Percentiles rank a stretch among this genome's conserved stretches.
These are phyloP conservation scores for Akanthomyces uredinophilus DNA, from an alignment of 2,329 filamentous ascomycete genomes.

Conservation along the genomic window DNA sequence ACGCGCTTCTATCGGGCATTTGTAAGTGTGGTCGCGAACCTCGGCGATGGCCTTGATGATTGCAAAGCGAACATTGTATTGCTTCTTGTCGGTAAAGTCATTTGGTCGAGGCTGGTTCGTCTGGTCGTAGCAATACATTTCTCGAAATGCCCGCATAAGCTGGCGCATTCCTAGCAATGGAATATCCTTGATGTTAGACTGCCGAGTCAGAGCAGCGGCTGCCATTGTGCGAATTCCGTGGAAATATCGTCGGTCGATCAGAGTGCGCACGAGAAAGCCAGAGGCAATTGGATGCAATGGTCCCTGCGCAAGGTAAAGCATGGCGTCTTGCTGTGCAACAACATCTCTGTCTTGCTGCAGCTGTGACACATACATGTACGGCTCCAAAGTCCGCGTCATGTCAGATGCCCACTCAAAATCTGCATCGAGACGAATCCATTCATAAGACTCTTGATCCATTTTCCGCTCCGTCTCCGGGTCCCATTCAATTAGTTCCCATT, in stretches of 20 bases:
- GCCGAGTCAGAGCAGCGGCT: slow-evolving; percentile 69
- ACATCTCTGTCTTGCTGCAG: slow-evolving; percentile 96
- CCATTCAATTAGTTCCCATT: slow-evolving; percentile 88
- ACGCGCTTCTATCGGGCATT: slow-evolving; percentile 73
- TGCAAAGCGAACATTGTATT: slow-evolving; percentile 78
- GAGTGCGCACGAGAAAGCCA: slow-evolving; percentile 80
- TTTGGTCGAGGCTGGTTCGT: slow-evolving; percentile 80
- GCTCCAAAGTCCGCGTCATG: slow-evolving; percentile 74
- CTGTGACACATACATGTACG: slow-evolving; percentile 98
- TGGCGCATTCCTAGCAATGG: slow-evolving; percentile 79
- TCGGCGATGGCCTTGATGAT: slow-evolving; percentile 77
- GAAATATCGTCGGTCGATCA: slow-evolving; percentile 90
- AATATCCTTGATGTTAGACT: slow-evolving; percentile 60
- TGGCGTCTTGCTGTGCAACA: slow-evolving; percentile 74
- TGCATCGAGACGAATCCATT: slow-evolving; percentile 97
- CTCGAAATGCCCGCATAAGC: slow-evolving; percentile 77
- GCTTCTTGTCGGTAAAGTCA: slow-evolving; percentile 81
- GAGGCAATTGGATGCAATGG: slow-evolving; percentile 77
- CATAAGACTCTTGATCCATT: slow-evolving; percentile 95
- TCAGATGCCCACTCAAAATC: slow-evolving; percentile 97
- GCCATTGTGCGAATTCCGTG: slow-evolving; percentile 87
- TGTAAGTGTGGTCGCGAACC: slow-evolving; percentile 67
- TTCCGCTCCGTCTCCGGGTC: slow-evolving; percentile 78
- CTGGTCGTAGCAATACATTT: slow-evolving; percentile 79
- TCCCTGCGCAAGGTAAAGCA: slow-evolving; percentile 65